Percentiles rank a stretch among this genome's conserved stretches.
Conservation (phyloP, 2,329 filamentous ascomycete species). For the Xylaria arbuscula region DNA sequence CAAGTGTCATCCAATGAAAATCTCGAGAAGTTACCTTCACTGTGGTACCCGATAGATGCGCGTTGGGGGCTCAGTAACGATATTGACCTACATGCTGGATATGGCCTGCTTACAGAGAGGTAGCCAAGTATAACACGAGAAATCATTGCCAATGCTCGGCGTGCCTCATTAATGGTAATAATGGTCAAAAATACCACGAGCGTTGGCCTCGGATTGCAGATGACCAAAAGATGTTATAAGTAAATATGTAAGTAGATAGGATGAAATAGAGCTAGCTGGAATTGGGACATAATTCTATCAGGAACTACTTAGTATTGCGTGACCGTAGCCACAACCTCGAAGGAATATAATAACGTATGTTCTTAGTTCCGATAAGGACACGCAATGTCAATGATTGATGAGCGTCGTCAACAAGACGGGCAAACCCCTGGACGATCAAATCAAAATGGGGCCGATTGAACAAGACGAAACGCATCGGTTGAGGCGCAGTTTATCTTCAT, state of each 20-base stretch:
- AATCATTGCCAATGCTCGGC: slow-evolving; percentile 20
- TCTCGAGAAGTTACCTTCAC: not conserved
- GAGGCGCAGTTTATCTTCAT: slow-evolving; percentile 32
- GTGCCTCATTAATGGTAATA: not conserved
- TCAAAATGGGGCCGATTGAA: slow-evolving; percentile 23
- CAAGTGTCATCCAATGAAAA: slow-evolving; percentile 1
- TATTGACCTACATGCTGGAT: not conserved
- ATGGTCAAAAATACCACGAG: not conserved
- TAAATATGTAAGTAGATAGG: too few relatives aligned
- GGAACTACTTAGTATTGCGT: too few relatives aligned
- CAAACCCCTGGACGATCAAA: slow-evolving; percentile 18
- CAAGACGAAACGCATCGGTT: slow-evolving; percentile 29
- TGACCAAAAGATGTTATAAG: too few relatives aligned
- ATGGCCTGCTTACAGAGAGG: not conserved
- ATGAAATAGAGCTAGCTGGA: not conserved
- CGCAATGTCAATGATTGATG: not conserved
- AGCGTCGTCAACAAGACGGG: not conserved
- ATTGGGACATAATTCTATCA: too few relatives aligned
- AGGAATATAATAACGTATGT: not conserved
- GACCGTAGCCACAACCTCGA: not conserved
- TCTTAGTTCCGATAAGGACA: not conserved
- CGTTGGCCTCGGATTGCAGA: not conserved
- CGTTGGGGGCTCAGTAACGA: too few relatives aligned
- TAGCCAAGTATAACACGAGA: not conserved
- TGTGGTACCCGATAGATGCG: not conserved